Evolutionary conservation across 2,329 filamentous ascomycete species (phyloP), one percentile per base, ranked within the genome.

Genomic region (Ceratocystis cubensis): DNA sequence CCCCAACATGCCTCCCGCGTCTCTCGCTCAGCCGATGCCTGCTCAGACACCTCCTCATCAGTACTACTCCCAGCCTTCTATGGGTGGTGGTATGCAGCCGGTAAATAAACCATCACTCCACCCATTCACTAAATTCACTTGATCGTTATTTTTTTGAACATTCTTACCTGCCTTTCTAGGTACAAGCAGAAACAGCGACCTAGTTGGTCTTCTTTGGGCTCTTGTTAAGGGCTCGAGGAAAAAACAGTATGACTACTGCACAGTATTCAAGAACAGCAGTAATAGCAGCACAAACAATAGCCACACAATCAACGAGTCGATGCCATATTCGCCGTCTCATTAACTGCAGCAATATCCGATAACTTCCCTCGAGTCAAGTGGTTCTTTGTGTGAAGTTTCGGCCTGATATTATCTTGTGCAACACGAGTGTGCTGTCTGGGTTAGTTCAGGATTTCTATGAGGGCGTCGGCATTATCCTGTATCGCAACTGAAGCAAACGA

Each of bases 1-100:
- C 37, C 86, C 89, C 69, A 84, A 88, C 78, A 86, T 86, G 85
- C 82, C 74, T 66, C 78, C 81, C 53, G 82, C 82, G 63, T 81
- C 80, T 70, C 83, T 83, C 73, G 76, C 77, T 69, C 66, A 65
- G 30, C 74, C 73, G 66, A 86, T 91, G 75, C 82, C 88, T 62
- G 88, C 89, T 76, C 81, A 81, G 75, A 80, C 81, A 67, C 80
- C 82, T 68, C 81, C 82, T 56, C 81, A 83, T 69, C 84, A 84
- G 70, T 83, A 83, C 68, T 48, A 63, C 61, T 62, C 53, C 53
- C 53, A 28, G 25, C 25, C 66, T 30, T 64, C 69, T 25, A 70
- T 70, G 68, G 46, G 46, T 56, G 68, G 48, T 7, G 53, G 67
- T 57, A 68, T 65, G 46, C 69, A 65, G 66, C 69, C 67, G 65